These are phyloP conservation scores for Solanum medicagineum DNA, from an alignment of 257 asterid species.

Conservation along the genomic window DNA sequence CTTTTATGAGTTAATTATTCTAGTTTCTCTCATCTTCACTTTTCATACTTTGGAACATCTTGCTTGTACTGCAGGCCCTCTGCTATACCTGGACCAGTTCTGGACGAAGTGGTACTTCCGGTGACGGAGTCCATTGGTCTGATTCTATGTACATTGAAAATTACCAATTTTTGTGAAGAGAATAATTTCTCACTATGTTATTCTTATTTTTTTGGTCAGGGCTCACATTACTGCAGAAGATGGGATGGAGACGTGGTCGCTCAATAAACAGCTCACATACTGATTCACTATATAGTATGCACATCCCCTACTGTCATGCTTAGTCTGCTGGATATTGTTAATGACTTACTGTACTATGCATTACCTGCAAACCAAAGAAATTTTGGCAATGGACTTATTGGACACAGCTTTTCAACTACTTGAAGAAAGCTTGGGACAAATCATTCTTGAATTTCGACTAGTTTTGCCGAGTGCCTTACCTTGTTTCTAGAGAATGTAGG, in stretches of 20 bases:
- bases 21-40: neutral
- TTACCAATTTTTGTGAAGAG: neutral
- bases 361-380: neutral
- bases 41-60: neutral
- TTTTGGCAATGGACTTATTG: neutral
- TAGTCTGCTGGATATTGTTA: neutral
- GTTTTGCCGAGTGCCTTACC: neutral
- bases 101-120: constrained; percentile 79
- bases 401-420: neutral
- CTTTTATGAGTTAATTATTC: neutral
- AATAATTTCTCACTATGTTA: neutral
- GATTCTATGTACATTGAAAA: constrained; percentile 8
- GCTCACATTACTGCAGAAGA: constrained; percentile 71
- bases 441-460: neutral
- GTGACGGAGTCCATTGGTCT: constrained; percentile 76
- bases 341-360: neutral
- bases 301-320: neutral
- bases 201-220: constrained; percentile 31
- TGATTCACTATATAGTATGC: constrained; percentile 51
- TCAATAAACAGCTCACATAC: constrained; percentile 56
- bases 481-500: neutral
- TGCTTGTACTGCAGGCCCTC: constrained; percentile 51
- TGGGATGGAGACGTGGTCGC: constrained; percentile 98
- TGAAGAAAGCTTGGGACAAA: neutral
- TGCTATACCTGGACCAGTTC: constrained; percentile 88